Conservation (phyloP, 352 stramenopile genomes). For the Pythium phragmitis region DNA sequence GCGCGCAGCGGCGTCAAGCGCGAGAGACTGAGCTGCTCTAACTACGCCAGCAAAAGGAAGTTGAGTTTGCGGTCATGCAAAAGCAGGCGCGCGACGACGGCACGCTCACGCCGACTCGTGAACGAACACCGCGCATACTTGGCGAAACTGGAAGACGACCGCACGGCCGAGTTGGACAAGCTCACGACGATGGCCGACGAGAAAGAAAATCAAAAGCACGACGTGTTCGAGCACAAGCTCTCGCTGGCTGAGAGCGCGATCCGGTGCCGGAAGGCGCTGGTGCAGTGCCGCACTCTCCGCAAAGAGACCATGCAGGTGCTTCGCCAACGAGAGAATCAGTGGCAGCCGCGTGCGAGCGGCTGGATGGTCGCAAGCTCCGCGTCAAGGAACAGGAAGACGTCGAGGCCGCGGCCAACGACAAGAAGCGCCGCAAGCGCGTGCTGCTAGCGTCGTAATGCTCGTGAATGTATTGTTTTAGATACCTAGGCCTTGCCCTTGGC, state of each 20-base stretch:
- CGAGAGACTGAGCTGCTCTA: conserved; percentile 82
- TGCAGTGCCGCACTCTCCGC: conserved; percentile 69
- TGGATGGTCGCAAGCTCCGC: conserved; percentile 91
- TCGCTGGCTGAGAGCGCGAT: conserved; percentile 68
- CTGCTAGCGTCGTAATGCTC: conserved; percentile 42
- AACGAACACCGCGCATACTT: conserved; percentile 85
- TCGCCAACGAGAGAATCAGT: conserved; percentile 68
- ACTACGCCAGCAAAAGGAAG: conserved; percentile 64
- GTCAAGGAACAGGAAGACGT: conserved; percentile 90
- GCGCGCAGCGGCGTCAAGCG: conserved; percentile 45
- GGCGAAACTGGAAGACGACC: conserved; percentile 77
- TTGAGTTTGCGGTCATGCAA: conserved; percentile 72
- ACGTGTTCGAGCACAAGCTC: conserved; percentile 79
- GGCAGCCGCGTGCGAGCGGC: conserved; percentile 69
- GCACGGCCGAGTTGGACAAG: conserved; percentile 54
- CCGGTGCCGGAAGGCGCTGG: conserved; percentile 66
- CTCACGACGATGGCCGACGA: conserved; percentile 39
- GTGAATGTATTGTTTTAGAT: neutral
- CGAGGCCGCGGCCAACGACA: conserved; percentile 69
- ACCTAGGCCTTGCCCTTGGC: conserved; percentile 51
- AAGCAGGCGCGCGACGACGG: conserved; percentile 60
- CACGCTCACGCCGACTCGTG: conserved; percentile 58
- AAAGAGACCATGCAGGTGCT: conserved; percentile 81
- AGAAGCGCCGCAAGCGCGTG: conserved; percentile 66
- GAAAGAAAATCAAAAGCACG: conserved; percentile 65